Conservation (phyloP, 2,329 filamentous ascomycete genomes). For the Fusarium coicis region DNA sequence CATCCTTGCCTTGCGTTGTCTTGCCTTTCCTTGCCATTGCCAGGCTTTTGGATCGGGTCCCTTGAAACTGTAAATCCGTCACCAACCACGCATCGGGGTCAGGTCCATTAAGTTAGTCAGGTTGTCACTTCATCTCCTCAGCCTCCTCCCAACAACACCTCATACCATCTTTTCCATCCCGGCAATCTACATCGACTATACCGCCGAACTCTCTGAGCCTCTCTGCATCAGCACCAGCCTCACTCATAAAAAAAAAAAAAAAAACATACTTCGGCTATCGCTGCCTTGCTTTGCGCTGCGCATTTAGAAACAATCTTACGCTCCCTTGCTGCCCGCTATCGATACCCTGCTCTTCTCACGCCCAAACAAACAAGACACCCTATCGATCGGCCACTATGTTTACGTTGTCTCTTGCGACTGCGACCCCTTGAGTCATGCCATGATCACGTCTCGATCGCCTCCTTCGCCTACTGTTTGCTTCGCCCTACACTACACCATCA, state of each 20-base stretch:
- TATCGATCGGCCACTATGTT: conserved; percentile 37
- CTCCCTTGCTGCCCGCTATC: conserved; percentile 31
- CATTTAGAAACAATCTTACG: conserved; percentile 17
- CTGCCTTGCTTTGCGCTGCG: conserved; percentile 6
- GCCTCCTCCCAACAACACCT: conserved; percentile 28
- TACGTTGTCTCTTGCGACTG: conserved; percentile 32
- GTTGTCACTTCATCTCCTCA: conserved; percentile 27
- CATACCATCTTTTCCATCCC: not conserved
- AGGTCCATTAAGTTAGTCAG: conserved; percentile 13
- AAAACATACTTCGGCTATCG: conserved; percentile 6
- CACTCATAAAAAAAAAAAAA: not conserved
- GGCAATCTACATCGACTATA: conserved; percentile 18
- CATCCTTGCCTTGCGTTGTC: conserved; percentile 26
- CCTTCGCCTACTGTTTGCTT: conserved; percentile 35
- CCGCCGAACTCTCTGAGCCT: not conserved
- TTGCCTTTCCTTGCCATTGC: conserved; percentile 5
- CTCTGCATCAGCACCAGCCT: conserved; percentile 8
- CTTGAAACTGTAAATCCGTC: conserved; percentile 39
- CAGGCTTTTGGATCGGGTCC: conserved; percentile 20
- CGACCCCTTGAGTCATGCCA: conserved; percentile 44
- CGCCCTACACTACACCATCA: conserved; percentile 31
- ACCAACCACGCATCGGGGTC: conserved; percentile 26
- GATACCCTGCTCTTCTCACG: conserved; percentile 15
- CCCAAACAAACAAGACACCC: conserved; percentile 16
- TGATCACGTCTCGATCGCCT: conserved; percentile 41